phyloP scores from a whole-genome alignment of 1,284 basidiomycete species.

The Fistulinella staudtii region DNA sequence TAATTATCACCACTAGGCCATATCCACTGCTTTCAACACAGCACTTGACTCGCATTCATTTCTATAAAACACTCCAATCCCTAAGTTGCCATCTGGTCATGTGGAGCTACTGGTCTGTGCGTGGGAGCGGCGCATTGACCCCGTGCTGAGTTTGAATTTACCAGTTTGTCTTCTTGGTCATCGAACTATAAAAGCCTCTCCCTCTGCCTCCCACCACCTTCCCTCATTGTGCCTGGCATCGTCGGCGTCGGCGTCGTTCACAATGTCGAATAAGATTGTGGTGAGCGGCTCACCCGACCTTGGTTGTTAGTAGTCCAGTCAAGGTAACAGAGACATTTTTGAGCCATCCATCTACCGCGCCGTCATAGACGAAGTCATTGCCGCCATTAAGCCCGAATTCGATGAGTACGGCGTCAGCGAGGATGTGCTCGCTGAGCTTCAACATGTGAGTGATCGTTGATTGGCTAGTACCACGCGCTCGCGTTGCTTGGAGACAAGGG shows the following conservation, averaged over 20 bases:
- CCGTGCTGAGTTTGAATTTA: conserved; percentile 41
- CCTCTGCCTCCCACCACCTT: conserved; percentile 34
- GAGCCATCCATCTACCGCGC: conserved; percentile 90
- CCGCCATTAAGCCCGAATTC: conserved; percentile 87
- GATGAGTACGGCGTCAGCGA: conserved; percentile 96
- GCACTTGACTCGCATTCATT: too few species aligned
- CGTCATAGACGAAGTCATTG: conserved; percentile 96
- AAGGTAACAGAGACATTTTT: conserved; percentile 56
- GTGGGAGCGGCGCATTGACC: conserved; percentile 37
- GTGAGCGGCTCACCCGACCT: conserved; percentile 72
- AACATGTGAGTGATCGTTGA: conserved; percentile 61
- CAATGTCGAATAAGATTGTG: conserved; percentile 89
- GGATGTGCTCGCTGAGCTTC: conserved; percentile 84
- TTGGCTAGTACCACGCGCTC: conserved; percentile 3
- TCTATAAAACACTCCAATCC: too few species aligned
- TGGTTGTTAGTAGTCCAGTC: conserved; percentile 53
- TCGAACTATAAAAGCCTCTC: conserved; percentile 49
- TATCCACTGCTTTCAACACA: too few species aligned
- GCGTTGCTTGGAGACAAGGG: background rate
- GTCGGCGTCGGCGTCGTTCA: conserved; percentile 30
- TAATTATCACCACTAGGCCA: too few species aligned
- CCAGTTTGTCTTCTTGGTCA: conserved; percentile 37
- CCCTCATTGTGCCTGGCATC: conserved; percentile 36
- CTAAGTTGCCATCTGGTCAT: too few species aligned
- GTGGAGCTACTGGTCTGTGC: conserved; percentile 50